These are phyloP conservation scores for Babesia ovata DNA, from an alignment of 169 alveolate genomes.

Conservation along the genomic window DNA sequence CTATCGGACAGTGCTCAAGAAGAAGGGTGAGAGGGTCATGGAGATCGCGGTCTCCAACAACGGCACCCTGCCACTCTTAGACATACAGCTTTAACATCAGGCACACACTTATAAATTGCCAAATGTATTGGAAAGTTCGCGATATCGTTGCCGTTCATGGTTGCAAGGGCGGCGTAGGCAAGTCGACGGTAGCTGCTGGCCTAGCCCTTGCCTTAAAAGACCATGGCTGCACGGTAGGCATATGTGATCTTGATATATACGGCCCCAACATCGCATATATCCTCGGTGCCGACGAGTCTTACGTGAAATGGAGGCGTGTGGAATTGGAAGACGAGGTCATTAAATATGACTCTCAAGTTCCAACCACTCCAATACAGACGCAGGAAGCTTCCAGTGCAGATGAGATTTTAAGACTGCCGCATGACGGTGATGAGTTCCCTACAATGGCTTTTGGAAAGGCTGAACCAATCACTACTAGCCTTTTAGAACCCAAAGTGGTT, in stretches of 20 bases:
- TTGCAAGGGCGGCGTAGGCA: slow-evolving; percentile 99
- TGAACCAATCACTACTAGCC: slow-evolving; percentile 15
- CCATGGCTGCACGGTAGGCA: slow-evolving; percentile 89
- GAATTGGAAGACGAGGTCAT: slow-evolving; percentile 17
- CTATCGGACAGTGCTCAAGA: slow-evolving; percentile 55
- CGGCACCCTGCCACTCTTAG: slow-evolving; percentile 17
- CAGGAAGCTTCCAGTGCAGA: background rate
- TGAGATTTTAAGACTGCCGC: background rate
- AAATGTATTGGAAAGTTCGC: slow-evolving; percentile 47
- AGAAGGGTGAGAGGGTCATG: slow-evolving; percentile 47
- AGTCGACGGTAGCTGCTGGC: slow-evolving; percentile 90
- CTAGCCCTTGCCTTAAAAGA: slow-evolving; percentile 86
- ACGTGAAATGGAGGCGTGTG: slow-evolving; percentile 68
- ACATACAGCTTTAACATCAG: background rate
- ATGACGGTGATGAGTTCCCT: slow-evolving; percentile 5
- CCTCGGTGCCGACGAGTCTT: slow-evolving; percentile 74
- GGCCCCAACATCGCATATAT: slow-evolving; percentile 96
- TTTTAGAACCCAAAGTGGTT: slow-evolving; percentile 71
- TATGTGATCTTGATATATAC: slow-evolving; percentile 94
- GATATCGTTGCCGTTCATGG: slow-evolving; percentile 80
- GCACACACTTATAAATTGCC: background rate
- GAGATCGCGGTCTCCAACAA: slow-evolving; percentile 56
- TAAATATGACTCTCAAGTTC: slow-evolving; percentile 5
- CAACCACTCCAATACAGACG: background rate
- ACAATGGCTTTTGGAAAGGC: background rate